Evolutionary conservation across 805 yeast genomes (phyloP).

Genomic region (Monosporozyma unispora): DNA sequence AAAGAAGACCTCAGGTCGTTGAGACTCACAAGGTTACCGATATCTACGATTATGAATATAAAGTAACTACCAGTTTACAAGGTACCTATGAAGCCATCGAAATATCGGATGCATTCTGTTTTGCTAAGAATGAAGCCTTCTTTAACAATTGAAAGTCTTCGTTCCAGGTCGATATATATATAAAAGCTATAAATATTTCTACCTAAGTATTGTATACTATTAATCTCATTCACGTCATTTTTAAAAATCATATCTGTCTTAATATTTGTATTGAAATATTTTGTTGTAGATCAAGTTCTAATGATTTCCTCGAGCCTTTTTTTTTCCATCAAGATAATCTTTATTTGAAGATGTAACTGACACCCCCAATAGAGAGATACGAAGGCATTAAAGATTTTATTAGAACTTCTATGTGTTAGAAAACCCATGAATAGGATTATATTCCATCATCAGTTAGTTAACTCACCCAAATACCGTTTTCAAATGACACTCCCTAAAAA

Average conservation of each 20-base stretch:
- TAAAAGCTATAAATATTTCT: neutral
- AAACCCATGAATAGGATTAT: neutral
- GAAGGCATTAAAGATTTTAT: neutral
- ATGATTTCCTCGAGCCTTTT: neutral
- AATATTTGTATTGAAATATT: neutral
- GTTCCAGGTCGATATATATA: neutral
- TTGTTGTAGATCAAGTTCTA: neutral
- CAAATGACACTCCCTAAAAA: conserved; percentile 14
- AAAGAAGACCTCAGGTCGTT: conserved; percentile 47
- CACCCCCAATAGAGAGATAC: neutral
- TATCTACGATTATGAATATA: conserved; percentile 59
- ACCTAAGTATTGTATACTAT: neutral
- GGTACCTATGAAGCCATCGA: conserved; percentile 92
- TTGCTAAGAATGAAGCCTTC: conserved; percentile 35
- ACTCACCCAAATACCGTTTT: neutral
- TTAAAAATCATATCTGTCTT: neutral
- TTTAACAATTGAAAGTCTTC: conserved; percentile 13
- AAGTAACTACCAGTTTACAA: conserved; percentile 70
- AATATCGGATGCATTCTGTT: conserved; percentile 79
- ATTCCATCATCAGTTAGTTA: neutral
- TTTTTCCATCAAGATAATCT: neutral
- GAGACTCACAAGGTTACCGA: conserved; percentile 50
- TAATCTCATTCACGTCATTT: conserved; percentile 1
- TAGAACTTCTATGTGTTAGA: neutral
- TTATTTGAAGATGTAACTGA: neutral